Evolutionary conservation across 805 yeast species (phyloP), one percentile per base, ranked within the genome.

Genomic region (Metschnikowia corniflorae): DNA sequence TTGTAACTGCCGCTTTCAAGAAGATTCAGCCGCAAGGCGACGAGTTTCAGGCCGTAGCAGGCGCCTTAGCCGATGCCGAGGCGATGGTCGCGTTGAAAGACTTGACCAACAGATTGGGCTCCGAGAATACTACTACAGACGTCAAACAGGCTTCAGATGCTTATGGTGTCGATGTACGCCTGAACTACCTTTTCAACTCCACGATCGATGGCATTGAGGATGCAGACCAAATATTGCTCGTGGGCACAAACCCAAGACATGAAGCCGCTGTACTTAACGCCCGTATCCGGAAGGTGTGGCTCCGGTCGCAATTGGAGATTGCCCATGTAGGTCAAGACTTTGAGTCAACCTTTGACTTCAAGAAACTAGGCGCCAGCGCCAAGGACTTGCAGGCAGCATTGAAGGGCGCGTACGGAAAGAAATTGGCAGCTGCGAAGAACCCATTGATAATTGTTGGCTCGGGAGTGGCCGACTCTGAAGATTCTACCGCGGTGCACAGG

Each of bases 211-310:
- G 93, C 29, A 73, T 86, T 46, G 93, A 84, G 60, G 82, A 79
- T 41, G 88, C 94, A 35, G 95, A 86, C 56, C 86, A 77, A 50
- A 80, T 86, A 44, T 70, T 86, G 54, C 71, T 86, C 42, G 76
- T 86, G 40, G 95, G 95, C 44, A 79, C 95, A 30, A 86, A 86
- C 69, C 94, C 95, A 41, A 76, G 95, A 57, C 87, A 75, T 57
- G 95, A 86, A 68, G 95, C 95, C 41, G 87, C 95, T 28, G 94
- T 86, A 13, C 71, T 86, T 53, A 86, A 86, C 61, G 77, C 91
- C 27, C 77, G 94, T 63, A 80, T 86, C 51, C 78, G 95, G 71
- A 82, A 79, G 59, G 79, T 74, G 43, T 86, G 91, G 93, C 69
- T 86, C 55, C 69, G 80, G 50, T 73, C 79, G 25, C 65, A 71